phyloP scores from a whole-genome alignment of 768 basidiomycete genomes.

The Artomyces pyxidatus region DNA sequence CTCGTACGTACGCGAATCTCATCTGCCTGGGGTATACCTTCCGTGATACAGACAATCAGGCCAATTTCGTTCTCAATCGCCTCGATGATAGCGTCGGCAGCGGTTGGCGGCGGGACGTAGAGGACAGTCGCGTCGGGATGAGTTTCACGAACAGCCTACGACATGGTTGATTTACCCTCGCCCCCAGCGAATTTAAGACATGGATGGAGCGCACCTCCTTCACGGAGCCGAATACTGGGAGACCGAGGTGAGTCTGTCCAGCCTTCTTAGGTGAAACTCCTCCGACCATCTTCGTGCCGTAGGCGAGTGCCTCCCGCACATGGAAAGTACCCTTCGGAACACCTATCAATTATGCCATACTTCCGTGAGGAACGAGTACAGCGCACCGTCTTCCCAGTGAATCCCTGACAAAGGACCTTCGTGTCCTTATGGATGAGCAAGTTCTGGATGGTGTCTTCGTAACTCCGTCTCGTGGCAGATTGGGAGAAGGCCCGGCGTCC shows the following conservation, averaged over 20 bases:
- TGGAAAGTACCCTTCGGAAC: slow-evolving; percentile 85
- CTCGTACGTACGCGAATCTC: slow-evolving; percentile 78
- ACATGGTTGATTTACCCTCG: slow-evolving; percentile 3
- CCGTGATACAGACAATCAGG: slow-evolving; percentile 96
- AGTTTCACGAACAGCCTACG: slow-evolving; percentile 77
- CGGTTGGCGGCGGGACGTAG: slow-evolving; percentile 95
- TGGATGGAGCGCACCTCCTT: slow-evolving; percentile 55
- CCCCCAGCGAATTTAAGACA: slow-evolving; percentile 1
- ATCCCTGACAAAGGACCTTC: slow-evolving; percentile 83
- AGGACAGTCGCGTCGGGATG: slow-evolving; percentile 91
- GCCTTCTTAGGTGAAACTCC: slow-evolving; percentile 97
- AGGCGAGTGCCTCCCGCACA: slow-evolving; percentile 84
- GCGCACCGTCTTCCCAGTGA: slow-evolving; percentile 89
- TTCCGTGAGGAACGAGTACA: neutral
- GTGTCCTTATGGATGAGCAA: slow-evolving; percentile 92
- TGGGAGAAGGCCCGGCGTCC: slow-evolving; percentile 78
- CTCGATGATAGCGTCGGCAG: slow-evolving; percentile 96
- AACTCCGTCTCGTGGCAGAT: slow-evolving; percentile 65
- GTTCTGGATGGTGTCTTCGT: slow-evolving; percentile 87
- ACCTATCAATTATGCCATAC: neutral
- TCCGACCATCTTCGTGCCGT: slow-evolving; percentile 96
- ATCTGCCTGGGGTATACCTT: slow-evolving; percentile 96
- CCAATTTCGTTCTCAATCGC: slow-evolving; percentile 98
- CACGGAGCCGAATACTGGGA: slow-evolving; percentile 91
- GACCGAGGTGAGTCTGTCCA: slow-evolving; percentile 88